Evolutionary conservation across 805 yeast species (phyloP).

Genomic region (Cyberlindnera mrakii): DNA sequence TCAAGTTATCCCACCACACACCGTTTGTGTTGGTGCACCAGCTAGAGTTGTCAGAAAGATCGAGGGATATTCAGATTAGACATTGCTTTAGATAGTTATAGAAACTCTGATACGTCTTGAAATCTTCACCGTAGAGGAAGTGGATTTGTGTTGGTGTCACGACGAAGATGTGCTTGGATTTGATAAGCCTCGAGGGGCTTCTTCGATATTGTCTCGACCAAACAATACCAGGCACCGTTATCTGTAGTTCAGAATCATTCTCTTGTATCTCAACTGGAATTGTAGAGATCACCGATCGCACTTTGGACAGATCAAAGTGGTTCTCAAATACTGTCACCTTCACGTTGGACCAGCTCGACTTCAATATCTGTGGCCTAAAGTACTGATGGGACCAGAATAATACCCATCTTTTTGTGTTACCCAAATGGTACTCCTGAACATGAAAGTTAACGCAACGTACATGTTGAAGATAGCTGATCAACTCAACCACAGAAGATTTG

Average conservation of each 20-base stretch:
- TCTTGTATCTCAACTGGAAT: background rate
- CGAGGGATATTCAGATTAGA: constrained; percentile 11
- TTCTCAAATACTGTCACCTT: constrained; percentile 12
- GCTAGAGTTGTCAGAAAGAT: constrained; percentile 38
- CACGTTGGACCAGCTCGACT: background rate
- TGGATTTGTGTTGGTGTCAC: constrained; percentile 9
- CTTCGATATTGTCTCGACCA: constrained; percentile 24
- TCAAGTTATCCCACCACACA: constrained; percentile 46
- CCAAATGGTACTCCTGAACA: constrained; percentile 16
- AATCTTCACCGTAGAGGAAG: constrained; percentile 15
- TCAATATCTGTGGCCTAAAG: background rate
- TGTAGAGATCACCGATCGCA: background rate
- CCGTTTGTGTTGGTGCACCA: constrained; percentile 62
- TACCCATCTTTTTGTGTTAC: constrained; percentile 22
- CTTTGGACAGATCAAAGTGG: constrained; percentile 7
- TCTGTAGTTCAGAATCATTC: background rate
- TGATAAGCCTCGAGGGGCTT: constrained; percentile 3
- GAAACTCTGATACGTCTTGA: constrained; percentile 19
- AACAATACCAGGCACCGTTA: constrained; percentile 14
- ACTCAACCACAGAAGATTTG: constrained; percentile 9
- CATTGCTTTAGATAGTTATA: constrained; percentile 9
- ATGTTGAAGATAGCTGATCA: constrained; percentile 5
- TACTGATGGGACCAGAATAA: constrained; percentile 19
- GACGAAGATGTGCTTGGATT: constrained; percentile 7
- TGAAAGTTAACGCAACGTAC: constrained; percentile 10